Percentiles rank a stretch among this genome's conserved stretches.
Evolutionary conservation across 805 yeast species (phyloP).

Genomic region (Suhomyces sp.): DNA sequence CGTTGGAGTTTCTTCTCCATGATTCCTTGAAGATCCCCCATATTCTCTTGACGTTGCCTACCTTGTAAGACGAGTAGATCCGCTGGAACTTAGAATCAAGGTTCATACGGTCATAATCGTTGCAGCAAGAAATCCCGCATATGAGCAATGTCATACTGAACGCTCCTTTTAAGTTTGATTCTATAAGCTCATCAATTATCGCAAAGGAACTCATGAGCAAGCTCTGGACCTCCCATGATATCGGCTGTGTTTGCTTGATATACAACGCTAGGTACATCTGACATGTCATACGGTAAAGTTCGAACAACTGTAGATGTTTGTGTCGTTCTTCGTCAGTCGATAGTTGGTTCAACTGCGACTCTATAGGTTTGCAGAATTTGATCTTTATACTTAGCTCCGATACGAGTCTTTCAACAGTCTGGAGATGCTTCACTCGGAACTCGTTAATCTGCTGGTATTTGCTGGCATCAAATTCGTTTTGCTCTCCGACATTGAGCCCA

Average conservation of each 20-base stretch:
- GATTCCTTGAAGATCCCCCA: slow-evolving; percentile 23
- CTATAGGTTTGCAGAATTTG: slow-evolving; percentile 17
- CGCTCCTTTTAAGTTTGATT: slow-evolving; percentile 20
- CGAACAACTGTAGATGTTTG: slow-evolving; percentile 36
- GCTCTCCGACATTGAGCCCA: neutral
- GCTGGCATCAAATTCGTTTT: neutral
- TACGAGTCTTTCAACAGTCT: slow-evolving; percentile 12
- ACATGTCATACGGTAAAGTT: slow-evolving; percentile 24
- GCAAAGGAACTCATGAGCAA: slow-evolving; percentile 19
- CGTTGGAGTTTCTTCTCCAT: slow-evolving; percentile 24
- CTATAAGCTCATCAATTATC: slow-evolving; percentile 28
- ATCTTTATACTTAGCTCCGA: slow-evolving; percentile 14
- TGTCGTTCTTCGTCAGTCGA: slow-evolving; percentile 17
- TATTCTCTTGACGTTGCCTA: slow-evolving; percentile 20
- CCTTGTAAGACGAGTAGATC: slow-evolving; percentile 14
- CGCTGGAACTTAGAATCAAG: slow-evolving; percentile 17
- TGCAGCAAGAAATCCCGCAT: slow-evolving; percentile 31
- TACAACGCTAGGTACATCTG: slow-evolving; percentile 22
- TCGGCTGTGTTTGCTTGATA: slow-evolving; percentile 22
- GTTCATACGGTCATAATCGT: slow-evolving; percentile 18
- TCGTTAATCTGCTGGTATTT: neutral
- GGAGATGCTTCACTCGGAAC: slow-evolving; percentile 10
- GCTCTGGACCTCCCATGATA: slow-evolving; percentile 29
- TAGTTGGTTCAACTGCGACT: slow-evolving; percentile 15
- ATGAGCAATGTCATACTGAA: slow-evolving; percentile 26